Conservation (phyloP, 352 stramenopile genomes). For the Phytophthora tentaculata region DNA sequence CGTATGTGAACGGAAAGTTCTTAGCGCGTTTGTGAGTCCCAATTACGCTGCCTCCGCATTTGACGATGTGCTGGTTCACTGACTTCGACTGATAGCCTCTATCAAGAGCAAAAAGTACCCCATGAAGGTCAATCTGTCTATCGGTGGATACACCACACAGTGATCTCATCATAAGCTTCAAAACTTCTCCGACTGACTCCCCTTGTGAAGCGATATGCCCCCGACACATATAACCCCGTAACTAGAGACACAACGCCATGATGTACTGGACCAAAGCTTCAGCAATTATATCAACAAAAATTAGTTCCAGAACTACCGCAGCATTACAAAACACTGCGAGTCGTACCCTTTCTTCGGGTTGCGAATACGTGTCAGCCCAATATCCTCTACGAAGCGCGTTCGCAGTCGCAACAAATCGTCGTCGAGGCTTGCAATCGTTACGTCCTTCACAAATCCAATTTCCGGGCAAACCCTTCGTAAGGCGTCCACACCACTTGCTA, state of each 20-base stretch:
- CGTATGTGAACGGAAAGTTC: slow-evolving; percentile 14
- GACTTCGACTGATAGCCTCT: slow-evolving; percentile 17
- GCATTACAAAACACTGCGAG: background rate
- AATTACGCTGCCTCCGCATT: slow-evolving; percentile 10
- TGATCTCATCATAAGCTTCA: slow-evolving; percentile 1
- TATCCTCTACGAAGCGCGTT: slow-evolving; percentile 7
- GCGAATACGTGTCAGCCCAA: slow-evolving; percentile 8
- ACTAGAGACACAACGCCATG: slow-evolving; percentile 6
- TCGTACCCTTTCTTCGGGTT: slow-evolving; percentile 11
- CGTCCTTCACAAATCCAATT: slow-evolving; percentile 9
- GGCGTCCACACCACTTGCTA: slow-evolving; percentile 3
- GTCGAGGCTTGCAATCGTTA: slow-evolving; percentile 12
- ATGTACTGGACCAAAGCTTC: slow-evolving; percentile 6
- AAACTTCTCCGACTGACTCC: slow-evolving; percentile 1
- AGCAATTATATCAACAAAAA: too few relatives aligned
- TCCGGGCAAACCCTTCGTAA: background rate
- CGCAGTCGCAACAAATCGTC: slow-evolving; percentile 11
- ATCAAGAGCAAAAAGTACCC: slow-evolving; percentile 15
- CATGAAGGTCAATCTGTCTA: slow-evolving; percentile 8
- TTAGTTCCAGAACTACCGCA: too few relatives aligned
- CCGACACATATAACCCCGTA: background rate
- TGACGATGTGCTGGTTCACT: slow-evolving; percentile 9
- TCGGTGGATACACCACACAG: slow-evolving; percentile 11
- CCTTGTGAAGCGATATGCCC: background rate
- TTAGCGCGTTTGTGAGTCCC: slow-evolving; percentile 5